Base-by-base conservation (phyloP, 352 stramenopile genomes). In the Aphanomyces astaci region DNA sequence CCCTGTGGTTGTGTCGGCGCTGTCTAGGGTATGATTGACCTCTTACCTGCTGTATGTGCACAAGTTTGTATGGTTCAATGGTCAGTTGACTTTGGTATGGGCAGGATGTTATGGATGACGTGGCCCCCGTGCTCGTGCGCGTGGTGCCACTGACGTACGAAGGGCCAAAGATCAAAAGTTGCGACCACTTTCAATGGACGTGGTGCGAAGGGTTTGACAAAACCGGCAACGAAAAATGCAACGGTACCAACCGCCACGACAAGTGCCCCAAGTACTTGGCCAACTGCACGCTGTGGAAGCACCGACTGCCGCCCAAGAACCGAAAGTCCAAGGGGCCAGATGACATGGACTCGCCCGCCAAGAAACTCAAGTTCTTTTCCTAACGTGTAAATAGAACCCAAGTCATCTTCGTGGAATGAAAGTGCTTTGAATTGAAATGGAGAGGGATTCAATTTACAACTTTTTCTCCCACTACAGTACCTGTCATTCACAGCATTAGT, bases 201-300 rank as follows among this genome's bases (percentile, higher is more conserved):
- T 93, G 84, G 84, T 93, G 84, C 70, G 84, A 93, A 75, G 84
- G 84, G 2, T 93, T 88, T 30, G 82, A 83, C 48, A 93, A 93
- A 60, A 89, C 82, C 25, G 78, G 81, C 45, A 93, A 93, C 64
- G 84, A 91, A 63, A 93, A 93, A 56, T 93, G 82, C 73, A 83
- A 80, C 40, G 84, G 84, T 45, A 93, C 84, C 15, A 93, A 93
- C 63, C 82, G 84, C 40, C 84, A 93, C 68, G 84, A 93, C 66
- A 93, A 93, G 63, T 93, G 81, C 62, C 82, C 84, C 13, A 93
- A 93, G 73, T 93, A 93, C 66, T 68, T 93, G 54, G 84, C 84
- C 32, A 93, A 93, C 72, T 93, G 82, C 71, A 93, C 84, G 19
- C 72, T 93, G 9, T 93, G 84, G 84, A 93, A 93, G 56, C 84